A percentile compares a stretch with the other conserved stretches of the same genome.
Conservation (phyloP, 2,329 filamentous ascomycete species). For the Coniochaeta pulveracea region DNA sequence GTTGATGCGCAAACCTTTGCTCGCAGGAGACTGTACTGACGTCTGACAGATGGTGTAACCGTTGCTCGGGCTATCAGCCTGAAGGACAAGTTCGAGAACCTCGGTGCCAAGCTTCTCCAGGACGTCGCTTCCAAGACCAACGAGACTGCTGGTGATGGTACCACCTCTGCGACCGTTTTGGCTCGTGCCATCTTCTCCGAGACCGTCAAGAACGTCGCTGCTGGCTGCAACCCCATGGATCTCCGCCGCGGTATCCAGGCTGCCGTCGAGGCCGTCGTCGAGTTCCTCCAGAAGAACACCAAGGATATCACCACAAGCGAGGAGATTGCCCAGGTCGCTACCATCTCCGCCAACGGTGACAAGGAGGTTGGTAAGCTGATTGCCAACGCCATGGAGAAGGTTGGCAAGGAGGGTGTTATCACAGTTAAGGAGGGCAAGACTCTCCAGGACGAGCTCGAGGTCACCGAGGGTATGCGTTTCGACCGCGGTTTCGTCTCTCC, state of each 20-base stretch:
- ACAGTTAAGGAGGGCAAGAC: conserved; percentile 99
- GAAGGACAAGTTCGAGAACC: conserved; percentile 99
- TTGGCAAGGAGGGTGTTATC: conserved; percentile 99
- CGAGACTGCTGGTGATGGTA: conserved; percentile 96
- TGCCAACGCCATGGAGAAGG: conserved; percentile 98
- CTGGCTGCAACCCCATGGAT: conserved; percentile 99
- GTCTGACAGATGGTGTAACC: conserved; percentile 63
- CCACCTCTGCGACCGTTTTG: conserved; percentile 93
- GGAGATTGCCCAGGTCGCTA: conserved; percentile 96
- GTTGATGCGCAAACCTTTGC: conserved; percentile 14
- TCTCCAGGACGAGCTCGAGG: conserved; percentile 91
- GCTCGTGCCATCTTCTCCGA: conserved; percentile 98
- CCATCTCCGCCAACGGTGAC: conserved; percentile 96
- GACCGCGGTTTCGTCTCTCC: conserved; percentile 97
- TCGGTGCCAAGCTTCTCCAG: conserved; percentile 90
- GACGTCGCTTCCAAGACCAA: conserved; percentile 99
- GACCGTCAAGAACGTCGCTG: conserved; percentile 99
- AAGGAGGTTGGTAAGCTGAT: conserved; percentile 90
- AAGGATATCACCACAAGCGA: conserved; percentile 94
- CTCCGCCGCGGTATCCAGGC: conserved; percentile 94
- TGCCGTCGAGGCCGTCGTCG: conserved; percentile 86
- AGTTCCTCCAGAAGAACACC: conserved; percentile 93
- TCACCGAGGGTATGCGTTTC: conserved; percentile 99
- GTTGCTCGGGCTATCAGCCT: conserved; percentile 83
- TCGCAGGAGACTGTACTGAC: conserved; percentile 6